Evolutionary conservation across 108 stramenopile species (phyloP).

Genomic region (Skeletonema tropicum): DNA sequence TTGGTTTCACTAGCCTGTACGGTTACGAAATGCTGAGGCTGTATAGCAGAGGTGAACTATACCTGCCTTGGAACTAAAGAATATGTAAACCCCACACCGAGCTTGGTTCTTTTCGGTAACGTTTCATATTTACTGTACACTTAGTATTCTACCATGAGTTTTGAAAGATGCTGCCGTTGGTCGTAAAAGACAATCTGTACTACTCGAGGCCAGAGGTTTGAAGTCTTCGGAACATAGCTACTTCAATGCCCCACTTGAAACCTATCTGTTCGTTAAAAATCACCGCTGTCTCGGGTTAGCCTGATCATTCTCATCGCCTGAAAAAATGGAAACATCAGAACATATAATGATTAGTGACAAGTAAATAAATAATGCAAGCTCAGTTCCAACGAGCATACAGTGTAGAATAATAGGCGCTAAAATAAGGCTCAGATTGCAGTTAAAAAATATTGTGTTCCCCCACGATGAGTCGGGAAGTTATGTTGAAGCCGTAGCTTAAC

Average conservation of each 20-base stretch:
- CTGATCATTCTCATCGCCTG: background rate
- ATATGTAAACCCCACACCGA: too few relatives aligned
- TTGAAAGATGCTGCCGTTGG: too few relatives aligned
- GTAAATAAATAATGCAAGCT: background rate
- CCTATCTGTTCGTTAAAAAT: too few relatives aligned
- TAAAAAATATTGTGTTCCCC: constrained; percentile 46
- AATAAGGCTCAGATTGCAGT: constrained; percentile 44
- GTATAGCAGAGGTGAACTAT: constrained; percentile 67
- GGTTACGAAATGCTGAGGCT: constrained; percentile 79
- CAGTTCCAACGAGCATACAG: background rate
- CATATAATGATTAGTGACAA: background rate
- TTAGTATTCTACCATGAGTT: too few relatives aligned
- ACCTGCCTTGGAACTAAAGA: constrained; percentile 74
- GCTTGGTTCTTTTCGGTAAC: too few relatives aligned
- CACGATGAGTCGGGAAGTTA: constrained; percentile 32
- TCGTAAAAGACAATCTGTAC: too few relatives aligned
- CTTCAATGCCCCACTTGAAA: too few relatives aligned
- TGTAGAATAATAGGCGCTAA: background rate
- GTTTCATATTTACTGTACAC: too few relatives aligned
- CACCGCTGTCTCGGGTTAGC: too few relatives aligned
- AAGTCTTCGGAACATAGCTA: too few relatives aligned
- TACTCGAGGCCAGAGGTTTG: too few relatives aligned
- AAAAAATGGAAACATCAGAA: background rate
- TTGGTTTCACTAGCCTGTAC: constrained; percentile 67
- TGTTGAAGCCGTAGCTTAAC: constrained; percentile 19